These are phyloP conservation scores for Cyclotella baltica DNA, from an alignment of 108 stramenopile genomes.

Conservation along the genomic window DNA sequence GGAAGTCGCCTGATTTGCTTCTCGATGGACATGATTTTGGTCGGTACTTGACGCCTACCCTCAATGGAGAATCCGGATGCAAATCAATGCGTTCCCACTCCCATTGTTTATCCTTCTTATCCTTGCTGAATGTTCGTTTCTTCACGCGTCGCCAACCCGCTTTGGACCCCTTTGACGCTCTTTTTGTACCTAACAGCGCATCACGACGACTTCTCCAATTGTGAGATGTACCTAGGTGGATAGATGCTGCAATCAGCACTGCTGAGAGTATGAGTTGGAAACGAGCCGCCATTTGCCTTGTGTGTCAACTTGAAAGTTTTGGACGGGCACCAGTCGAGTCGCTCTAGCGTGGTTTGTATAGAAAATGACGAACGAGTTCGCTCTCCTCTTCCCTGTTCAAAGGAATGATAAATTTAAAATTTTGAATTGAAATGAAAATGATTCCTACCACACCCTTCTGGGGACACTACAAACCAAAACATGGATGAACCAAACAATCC, in stretches of 20 bases:
- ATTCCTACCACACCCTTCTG: too few species aligned
- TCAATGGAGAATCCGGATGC: conserved; percentile 17
- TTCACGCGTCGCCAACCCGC: conserved; percentile 29
- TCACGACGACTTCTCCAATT: conserved; percentile 21
- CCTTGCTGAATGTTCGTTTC: conserved; percentile 7
- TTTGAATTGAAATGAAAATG: too few species aligned
- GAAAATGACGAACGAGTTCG: too few species aligned
- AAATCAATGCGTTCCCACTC: conserved; percentile 30
- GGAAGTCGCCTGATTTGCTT: conserved; percentile 40
- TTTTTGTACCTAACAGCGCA: neutral
- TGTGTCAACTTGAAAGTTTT: too few species aligned
- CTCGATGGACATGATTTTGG: conserved; percentile 27
- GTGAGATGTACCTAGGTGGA: neutral
- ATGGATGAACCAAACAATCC: too few species aligned
- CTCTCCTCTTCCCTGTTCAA: too few species aligned
- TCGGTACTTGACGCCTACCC: conserved; percentile 34
- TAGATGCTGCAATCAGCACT: neutral
- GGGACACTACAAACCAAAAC: too few species aligned
- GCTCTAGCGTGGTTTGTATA: too few species aligned
- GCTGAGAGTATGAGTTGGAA: too few species aligned
- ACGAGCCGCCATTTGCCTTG: too few species aligned
- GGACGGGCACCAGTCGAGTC: too few species aligned
- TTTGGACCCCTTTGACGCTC: conserved; percentile 30
- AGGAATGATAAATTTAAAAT: too few species aligned
- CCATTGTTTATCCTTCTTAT: conserved; percentile 5